phyloP scores from a whole-genome alignment of 2,329 filamentous ascomycete species.

The Akanthomyces uredinophilus region DNA sequence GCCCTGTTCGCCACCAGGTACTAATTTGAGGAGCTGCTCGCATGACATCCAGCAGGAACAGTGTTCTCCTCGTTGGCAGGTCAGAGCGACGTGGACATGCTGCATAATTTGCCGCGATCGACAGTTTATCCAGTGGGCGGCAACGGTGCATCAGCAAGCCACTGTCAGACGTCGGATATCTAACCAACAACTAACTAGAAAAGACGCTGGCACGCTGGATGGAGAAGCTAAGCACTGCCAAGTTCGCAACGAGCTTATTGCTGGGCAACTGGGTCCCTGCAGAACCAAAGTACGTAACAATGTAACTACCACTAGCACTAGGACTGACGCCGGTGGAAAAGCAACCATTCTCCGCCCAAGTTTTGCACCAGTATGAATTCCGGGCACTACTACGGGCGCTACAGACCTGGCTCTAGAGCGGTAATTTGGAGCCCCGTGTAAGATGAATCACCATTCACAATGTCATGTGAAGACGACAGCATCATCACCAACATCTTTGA shows the following conservation, averaged over 20 bases:
- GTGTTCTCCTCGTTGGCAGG: neutral
- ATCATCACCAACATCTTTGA: neutral
- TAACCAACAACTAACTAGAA: neutral
- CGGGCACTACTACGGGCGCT: neutral
- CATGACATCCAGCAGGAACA: neutral
- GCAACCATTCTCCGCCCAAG: neutral
- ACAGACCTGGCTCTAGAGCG: neutral
- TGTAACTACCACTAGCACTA: neutral
- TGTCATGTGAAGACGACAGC: neutral
- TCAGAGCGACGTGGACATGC: neutral
- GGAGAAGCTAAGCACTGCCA: neutral
- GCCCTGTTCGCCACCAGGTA: neutral
- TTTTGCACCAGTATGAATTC: neutral
- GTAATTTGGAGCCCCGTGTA: neutral
- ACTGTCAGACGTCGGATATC: neutral
- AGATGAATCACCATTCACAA: neutral
- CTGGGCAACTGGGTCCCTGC: neutral
- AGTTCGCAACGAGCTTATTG: neutral
- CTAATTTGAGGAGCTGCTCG: neutral
- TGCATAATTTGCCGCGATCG: neutral
- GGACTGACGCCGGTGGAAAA: neutral
- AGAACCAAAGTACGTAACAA: neutral
- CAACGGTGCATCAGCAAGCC: neutral
- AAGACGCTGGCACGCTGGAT: too few relatives aligned
- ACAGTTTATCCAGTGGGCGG: neutral